These are phyloP conservation scores for Cunninghamia lanceolata DNA, from an alignment of 75 land plant species.

Conservation along the genomic window DNA sequence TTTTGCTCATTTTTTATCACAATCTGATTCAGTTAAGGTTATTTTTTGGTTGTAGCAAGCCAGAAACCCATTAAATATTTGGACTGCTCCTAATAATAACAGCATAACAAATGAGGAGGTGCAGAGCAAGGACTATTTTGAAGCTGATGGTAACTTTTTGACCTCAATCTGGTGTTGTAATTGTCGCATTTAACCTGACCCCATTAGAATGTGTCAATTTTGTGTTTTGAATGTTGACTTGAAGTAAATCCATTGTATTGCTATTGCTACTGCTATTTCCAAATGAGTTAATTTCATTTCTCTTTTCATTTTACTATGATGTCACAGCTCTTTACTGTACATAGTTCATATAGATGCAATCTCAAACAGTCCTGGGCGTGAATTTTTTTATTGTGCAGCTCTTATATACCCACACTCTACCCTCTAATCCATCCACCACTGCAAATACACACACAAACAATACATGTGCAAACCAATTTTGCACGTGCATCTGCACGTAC, in stretches of 20 bases:
- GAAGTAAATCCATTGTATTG: not conserved
- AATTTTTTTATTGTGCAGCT: not conserved
- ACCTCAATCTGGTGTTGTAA: not conserved
- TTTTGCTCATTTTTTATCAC: not conserved
- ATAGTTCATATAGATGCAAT: not conserved
- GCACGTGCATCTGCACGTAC: not conserved
- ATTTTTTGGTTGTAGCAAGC: constrained; percentile 52
- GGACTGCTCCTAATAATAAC: constrained; percentile 69
- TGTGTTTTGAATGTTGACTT: not conserved
- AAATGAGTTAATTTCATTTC: not conserved
- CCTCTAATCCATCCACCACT: no score
- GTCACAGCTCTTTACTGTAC: not conserved
- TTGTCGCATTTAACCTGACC: not conserved
- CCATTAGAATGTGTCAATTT: not conserved
- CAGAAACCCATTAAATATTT: constrained; percentile 66
- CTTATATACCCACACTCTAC: not conserved
- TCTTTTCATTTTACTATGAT: not conserved
- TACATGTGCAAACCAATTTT: no score
- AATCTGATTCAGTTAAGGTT: not conserved
- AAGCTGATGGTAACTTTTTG: constrained; percentile 12
- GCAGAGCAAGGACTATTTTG: constrained; percentile 29
- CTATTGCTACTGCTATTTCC: not conserved
- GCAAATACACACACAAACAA: no score
- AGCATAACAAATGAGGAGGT: constrained; percentile 60
- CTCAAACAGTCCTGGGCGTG: not conserved